Evolutionary conservation across 768 basidiomycete species (phyloP), one percentile per base, ranked within the genome.

Genomic region (Suillus discolor): DNA sequence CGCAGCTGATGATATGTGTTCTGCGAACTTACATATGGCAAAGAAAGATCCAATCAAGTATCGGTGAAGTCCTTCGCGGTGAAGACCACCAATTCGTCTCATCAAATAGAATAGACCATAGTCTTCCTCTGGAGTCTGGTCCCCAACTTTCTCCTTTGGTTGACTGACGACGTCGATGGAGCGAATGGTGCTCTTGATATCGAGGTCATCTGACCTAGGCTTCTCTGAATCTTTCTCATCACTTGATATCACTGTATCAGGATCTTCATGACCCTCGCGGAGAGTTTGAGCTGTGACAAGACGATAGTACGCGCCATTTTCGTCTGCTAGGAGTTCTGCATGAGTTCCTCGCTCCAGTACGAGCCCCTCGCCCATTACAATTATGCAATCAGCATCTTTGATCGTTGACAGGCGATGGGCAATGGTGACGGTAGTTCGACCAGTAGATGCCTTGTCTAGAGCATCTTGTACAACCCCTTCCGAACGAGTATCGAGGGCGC

Each of bases 391-490:
- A 20, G 83, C 83, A 70, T 84, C 80, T 70, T 79, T 80, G 77
- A 84, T 81, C n/a, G 82, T 84, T 6, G 76, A 76, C 31, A 74
- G 68, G 34, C 77, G 68, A 61, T 73, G 74, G 16, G 78, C 71
- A 41, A 77, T 76, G 4, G 72, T 77, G 67, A 79, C 75, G 1
- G 78, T 77, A 6, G 78, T 78, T 9, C 76, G 73, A 38, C 82
- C 82, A 39, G 70, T 71, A 6, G 81, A 74, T 6, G 84, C 84
- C 71, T 83, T 84, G 74, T 85, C 83, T 16, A 86, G 72, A 31
- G 84, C 85, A 66, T 84, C 79, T 70, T 85, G 85, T 1, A 86
- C 85, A 61, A 85, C 76, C 25, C 82, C 84, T 63, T 84, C 84
- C 4, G 81, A 82, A 63, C 81, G 79, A 1, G 84, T 83, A 69